Conservation (phyloP, 139 green algal genomes). For the Micromonas commoda region DNA sequence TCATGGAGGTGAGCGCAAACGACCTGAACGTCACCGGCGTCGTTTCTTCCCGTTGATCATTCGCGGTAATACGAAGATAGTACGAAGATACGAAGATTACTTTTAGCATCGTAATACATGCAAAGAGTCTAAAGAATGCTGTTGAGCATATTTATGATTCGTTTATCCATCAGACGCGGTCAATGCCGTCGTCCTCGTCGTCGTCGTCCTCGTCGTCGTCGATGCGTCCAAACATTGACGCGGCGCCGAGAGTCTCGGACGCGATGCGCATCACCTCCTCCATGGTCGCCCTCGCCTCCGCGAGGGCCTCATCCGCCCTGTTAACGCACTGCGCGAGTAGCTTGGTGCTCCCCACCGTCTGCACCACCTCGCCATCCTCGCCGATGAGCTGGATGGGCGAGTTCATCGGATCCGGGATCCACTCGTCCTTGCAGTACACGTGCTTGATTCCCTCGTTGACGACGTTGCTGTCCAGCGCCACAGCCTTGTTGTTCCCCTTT, state of each 20-base stretch:
- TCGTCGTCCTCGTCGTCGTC: background rate
- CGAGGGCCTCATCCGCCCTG: background rate
- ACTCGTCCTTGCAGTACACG: background rate
- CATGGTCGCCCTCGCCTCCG: background rate
- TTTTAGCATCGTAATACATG: too few relatives aligned
- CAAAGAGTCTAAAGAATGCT: too few relatives aligned
- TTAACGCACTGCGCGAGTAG: background rate
- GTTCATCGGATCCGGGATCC: background rate
- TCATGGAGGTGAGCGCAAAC: too few relatives aligned
- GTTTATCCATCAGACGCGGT: background rate
- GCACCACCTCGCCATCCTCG: background rate
- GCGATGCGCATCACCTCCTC: background rate
- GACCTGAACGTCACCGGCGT: too few relatives aligned
- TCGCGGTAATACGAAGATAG: too few relatives aligned
- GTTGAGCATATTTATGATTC: background rate
- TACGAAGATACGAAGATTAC: too few relatives aligned
- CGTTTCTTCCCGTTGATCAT: too few relatives aligned
- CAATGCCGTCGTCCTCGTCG: constrained; percentile 7
- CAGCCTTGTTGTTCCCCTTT: constrained; percentile 10
- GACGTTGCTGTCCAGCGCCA: background rate
- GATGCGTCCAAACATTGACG: background rate
- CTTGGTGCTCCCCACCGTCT: background rate
- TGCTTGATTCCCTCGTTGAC: background rate
- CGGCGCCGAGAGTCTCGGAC: background rate
- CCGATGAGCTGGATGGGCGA: background rate